Evolutionary conservation across 345 rosid species (phyloP), one percentile per base, ranked within the genome.

Genomic region (Rhizophora apiculata): DNA sequence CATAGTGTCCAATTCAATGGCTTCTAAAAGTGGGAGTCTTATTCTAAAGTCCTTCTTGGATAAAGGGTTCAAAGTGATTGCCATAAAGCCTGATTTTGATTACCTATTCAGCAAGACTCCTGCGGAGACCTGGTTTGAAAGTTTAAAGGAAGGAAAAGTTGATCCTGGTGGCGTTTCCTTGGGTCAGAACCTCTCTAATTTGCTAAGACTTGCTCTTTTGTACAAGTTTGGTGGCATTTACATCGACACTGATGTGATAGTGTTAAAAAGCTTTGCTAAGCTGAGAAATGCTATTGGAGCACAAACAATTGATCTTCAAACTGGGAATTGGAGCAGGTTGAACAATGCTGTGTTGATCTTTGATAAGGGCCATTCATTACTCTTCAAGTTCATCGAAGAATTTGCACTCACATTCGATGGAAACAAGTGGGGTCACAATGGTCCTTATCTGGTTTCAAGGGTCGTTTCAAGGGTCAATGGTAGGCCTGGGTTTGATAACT

Each of bases 401-500:
- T 95, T 90, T 73, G 84, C 96, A 0, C 83, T 78, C 68, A 88
- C 93, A 9, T 95, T 95, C 60, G 80, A 95, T 76, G 97, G 97
- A 19, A 89, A 82, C 80, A 95, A 85, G 75, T 95, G 99, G 99
- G 99, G 99, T 5, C 96, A 95, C 62, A 95, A 95, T 61, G 99
- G 99, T 64, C 99, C 96, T 1, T 92, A 95, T 68, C 70, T 95
- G 56, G 96, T 92, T 24, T 95, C 98, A 0, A 81, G 99, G 68
- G 99, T 95, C 6, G 82, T 90, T 21, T 65, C 84, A 6, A 83
- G 89, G 65, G 69, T 90, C 15, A 66, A 19, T 1, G 77, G 64
- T 0, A 73, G 77, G 57, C 71, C 86, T 21, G 86, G 83, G 34
- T 75, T 74, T 26, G 6, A 56, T 32, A 66, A 83, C 76, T 87